Evolutionary conservation across 371 early-diverging fungal species (phyloP).

Genomic region (Umbelopsis sp.): DNA sequence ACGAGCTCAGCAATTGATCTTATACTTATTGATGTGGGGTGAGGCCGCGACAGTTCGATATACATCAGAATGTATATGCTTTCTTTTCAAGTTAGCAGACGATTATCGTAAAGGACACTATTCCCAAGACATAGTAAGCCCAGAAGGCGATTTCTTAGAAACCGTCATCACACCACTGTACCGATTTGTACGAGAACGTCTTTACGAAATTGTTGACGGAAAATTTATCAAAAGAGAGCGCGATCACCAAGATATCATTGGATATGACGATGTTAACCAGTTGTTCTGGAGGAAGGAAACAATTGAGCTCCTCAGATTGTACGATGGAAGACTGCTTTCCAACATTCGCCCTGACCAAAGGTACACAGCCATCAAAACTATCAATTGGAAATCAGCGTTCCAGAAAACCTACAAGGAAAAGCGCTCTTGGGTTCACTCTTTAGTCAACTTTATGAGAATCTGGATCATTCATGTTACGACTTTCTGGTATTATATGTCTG

Average conservation of each 20-base stretch:
- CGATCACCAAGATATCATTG: slow-evolving; percentile 81
- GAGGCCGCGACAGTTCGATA: slow-evolving; percentile 86
- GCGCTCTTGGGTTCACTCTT: slow-evolving; percentile 80
- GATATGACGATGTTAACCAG: slow-evolving; percentile 91
- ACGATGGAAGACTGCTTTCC: slow-evolving; percentile 60
- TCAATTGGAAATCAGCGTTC: slow-evolving; percentile 75
- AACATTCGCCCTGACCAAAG: slow-evolving; percentile 66
- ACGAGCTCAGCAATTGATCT: slow-evolving; percentile 75
- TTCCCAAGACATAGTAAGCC: slow-evolving; percentile 14
- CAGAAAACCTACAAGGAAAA: slow-evolving; percentile 85
- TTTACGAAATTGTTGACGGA: slow-evolving; percentile 73
- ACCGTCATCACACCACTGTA: slow-evolving; percentile 79
- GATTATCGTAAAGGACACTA: slow-evolving; percentile 45
- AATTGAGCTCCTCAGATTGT: slow-evolving; percentile 62
- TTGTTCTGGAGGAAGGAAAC: slow-evolving; percentile 80
- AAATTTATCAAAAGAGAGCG: slow-evolving; percentile 79
- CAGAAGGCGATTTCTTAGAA: slow-evolving; percentile 70
- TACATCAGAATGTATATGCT: slow-evolving; percentile 81
- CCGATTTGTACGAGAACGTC: slow-evolving; percentile 73
- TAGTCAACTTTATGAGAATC: slow-evolving; percentile 84
- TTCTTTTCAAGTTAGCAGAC: slow-evolving; percentile 77
- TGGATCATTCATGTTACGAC: slow-evolving; percentile 84
- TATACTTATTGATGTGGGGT: slow-evolving; percentile 87
- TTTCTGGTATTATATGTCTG: slow-evolving; percentile 85
- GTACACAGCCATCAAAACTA: slow-evolving; percentile 58